Base-by-base conservation (phyloP, 495 filamentous ascomycete genomes). In the Polyplosphaeria fusca region DNA sequence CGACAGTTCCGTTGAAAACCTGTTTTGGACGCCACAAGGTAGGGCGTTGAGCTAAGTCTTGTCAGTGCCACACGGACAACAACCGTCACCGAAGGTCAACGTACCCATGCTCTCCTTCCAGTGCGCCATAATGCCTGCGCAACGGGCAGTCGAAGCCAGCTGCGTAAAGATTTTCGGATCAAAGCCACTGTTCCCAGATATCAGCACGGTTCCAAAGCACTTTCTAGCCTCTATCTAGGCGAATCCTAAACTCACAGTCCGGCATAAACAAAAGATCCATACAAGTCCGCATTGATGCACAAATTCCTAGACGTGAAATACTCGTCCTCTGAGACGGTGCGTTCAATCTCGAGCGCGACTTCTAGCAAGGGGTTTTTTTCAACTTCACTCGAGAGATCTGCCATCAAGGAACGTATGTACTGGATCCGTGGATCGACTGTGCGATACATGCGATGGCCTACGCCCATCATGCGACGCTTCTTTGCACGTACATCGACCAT, bases 221-320 rank as follows among this genome's bases (percentile, higher is more conserved):
- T n/a, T n/a, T n/a, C n/a, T n/a, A n/a, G n/a, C n/a, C n/a, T n/a
- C n/a, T n/a, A n/a, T n/a, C n/a, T n/a, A n/a, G n/a, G n/a, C n/a
- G n/a, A n/a, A n/a, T n/a, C n/a, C n/a, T n/a, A n/a, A n/a, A n/a
- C n/a, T n/a, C n/a, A 73, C 81, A 83, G 70, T 3, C 71, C 74
- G 5, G 75, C 78, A 43, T 81, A 84, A n/a, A 79, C 72, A 41
- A 84, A 78, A 22, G 73, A 74, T 4, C 76, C 77, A 66, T 79
- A 83, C 49, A 83, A 74, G 48, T 84, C 81, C 9, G 78, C 80
- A 58, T 83, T 83, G 0, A 77, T 75, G 37, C 78, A 76, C 40
- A 84, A 59, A 0, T 71, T 69, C 9, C 79, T 62, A 19, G 67
- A 64, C 4, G 64, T 54, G 38, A 84, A 83, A 55, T 79, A 84